These are phyloP conservation scores for Barnettozyma hawaiiensis DNA, from an alignment of 1,139 yeast species.

Conservation along the genomic window DNA sequence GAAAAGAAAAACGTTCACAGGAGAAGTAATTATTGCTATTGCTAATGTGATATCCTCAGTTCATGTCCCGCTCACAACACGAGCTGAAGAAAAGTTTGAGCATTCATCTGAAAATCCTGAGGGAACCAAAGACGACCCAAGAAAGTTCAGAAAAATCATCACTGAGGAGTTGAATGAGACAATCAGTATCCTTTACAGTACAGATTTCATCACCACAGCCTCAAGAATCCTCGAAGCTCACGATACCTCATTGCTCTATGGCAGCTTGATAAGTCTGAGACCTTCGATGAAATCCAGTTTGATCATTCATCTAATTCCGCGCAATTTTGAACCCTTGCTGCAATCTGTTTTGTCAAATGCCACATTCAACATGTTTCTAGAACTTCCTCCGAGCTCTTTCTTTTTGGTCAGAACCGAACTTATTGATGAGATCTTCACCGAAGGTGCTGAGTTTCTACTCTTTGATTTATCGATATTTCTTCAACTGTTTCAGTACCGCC, in stretches of 20 bases:
- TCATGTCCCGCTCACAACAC: conserved; percentile 15
- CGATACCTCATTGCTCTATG: conserved; percentile 17
- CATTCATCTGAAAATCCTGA: background rate
- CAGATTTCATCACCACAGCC: conserved; percentile 21
- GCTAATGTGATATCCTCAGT: conserved; percentile 15
- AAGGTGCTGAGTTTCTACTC: conserved; percentile 23
- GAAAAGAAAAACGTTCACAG: background rate
- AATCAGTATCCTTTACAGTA: conserved; percentile 19
- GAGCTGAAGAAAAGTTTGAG: conserved; percentile 8
- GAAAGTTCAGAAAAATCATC: conserved; percentile 10
- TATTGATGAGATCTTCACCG: conserved; percentile 18
- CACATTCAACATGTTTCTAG: conserved; percentile 25
- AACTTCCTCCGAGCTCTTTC: conserved; percentile 23
- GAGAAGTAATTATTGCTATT: conserved; percentile 9
- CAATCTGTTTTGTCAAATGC: conserved; percentile 20
- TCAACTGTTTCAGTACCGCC: conserved; percentile 50
- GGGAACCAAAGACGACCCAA: background rate
- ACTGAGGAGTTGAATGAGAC: conserved; percentile 11
- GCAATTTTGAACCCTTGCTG: conserved; percentile 19
- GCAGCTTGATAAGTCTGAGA: conserved; percentile 21
- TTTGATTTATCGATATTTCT: conserved; percentile 35
- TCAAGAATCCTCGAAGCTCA: conserved; percentile 12
- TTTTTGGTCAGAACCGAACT: conserved; percentile 6
- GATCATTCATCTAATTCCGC: conserved; percentile 25
- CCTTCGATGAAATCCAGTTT: conserved; percentile 22